Evolutionary conservation across 2,329 filamentous ascomycete species (phyloP).

Genomic region (Claviceps quebecensis): DNA sequence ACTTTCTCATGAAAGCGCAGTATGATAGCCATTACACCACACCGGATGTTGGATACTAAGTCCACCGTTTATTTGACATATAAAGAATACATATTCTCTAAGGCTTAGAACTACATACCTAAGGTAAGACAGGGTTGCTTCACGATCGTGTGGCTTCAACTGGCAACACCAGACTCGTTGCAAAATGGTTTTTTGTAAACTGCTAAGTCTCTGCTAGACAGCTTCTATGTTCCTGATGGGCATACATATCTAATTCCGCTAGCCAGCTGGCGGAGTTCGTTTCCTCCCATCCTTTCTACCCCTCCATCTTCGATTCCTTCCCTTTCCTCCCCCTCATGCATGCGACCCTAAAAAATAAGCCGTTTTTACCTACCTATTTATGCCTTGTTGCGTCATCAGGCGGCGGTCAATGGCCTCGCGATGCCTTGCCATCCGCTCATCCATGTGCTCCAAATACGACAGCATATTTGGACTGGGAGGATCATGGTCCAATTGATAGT

Average conservation of each 20-base stretch:
- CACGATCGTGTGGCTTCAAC: background rate
- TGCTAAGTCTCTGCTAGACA: too few species aligned
- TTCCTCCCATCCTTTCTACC: background rate
- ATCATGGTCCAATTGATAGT: too few species aligned
- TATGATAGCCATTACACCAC: slow-evolving; percentile 9
- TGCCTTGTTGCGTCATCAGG: too few species aligned
- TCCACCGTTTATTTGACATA: accelerated
- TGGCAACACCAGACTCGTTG: too few species aligned
- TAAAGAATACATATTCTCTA: background rate
- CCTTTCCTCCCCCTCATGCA: background rate
- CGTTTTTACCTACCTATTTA: too few species aligned
- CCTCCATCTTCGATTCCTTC: too few species aligned
- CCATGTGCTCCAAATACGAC: background rate
- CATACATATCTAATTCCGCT: too few species aligned
- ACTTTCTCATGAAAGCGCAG: slow-evolving; percentile 5
- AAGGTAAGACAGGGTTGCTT: background rate
- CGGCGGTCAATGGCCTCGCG: too few species aligned
- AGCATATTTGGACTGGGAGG: too few species aligned
- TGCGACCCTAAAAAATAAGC: too few species aligned
- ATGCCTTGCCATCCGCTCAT: background rate
- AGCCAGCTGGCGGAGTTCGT: too few species aligned
- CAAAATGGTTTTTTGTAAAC: background rate
- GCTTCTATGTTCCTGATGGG: too few species aligned
- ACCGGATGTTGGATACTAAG: slow-evolving; percentile 1
- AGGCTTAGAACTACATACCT: accelerated